Base-by-base conservation (phyloP, 768 basidiomycete species). In the Lactifluus pinguis region DNA sequence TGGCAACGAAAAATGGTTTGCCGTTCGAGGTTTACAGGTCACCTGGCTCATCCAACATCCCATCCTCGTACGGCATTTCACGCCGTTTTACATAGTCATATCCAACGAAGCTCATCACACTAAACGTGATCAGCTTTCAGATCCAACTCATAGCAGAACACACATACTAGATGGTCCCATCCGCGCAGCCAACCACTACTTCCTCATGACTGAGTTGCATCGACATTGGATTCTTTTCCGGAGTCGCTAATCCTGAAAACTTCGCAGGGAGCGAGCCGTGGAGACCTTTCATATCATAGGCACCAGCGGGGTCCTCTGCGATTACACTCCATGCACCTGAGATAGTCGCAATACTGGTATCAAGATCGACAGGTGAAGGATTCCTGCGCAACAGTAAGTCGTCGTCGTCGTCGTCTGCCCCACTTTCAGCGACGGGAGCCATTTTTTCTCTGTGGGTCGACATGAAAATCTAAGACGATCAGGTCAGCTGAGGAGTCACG, bases 181-280 rank as follows among this genome's bases (percentile, higher is more conserved):
- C 91, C 30, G 89, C 89, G 76, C 91, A 93, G 0, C 91, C 91
- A 32, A 94, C 89, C 17, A 93, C 91, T 1, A 94, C 87, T 69
- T 93, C 90, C 68, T 94, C 92, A 66, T 92, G 88, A 66, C 87
- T 92, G 67, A 95, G 71, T 65, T 91, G 90, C 85, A 95, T 89
- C 63, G 88, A 89, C 92, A 93, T 93, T 8, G 92, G 93, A 67
- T 95, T 93, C 80, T 93, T 91, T 73, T 89, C 92, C 2, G 93
- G 91, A 25, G 83, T 88, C 34, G 90, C 87, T 47, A 95, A 77
- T 2, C 91, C 91, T 19, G 77, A 70, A 67, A 92, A 93, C 69
- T 87, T 89, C 38, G 68, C 67, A 2, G 89, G 90, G 13, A 89
- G 69, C 17, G 74, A 65, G 0, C 89, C 85, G 45, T 81, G 71